A percentile compares a stretch with the other conserved stretches of the same genome.
phyloP scores from a whole-genome alignment of 441 rosid species.

The Populus hybrid region DNA sequence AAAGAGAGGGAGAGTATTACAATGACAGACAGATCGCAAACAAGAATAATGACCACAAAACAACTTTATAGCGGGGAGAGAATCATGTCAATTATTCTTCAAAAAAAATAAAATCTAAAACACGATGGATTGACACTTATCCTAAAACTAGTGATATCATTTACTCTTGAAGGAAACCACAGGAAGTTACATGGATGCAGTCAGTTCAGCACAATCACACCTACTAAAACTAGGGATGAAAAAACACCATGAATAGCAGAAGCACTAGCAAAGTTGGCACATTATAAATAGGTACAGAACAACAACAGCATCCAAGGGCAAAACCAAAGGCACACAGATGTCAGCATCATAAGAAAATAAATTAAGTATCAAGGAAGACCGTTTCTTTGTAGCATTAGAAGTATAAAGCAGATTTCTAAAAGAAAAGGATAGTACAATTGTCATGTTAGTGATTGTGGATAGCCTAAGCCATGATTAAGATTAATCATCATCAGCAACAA shows the following conservation, averaged over 20 bases:
- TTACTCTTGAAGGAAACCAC: neutral
- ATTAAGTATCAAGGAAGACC: neutral
- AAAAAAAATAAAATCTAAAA: no score
- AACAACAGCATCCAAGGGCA: no score
- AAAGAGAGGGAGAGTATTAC: neutral
- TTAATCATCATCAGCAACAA: neutral
- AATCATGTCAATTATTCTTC: neutral
- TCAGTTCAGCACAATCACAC: neutral
- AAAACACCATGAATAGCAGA: neutral
- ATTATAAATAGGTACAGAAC: neutral
- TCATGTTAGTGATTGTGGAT: neutral
- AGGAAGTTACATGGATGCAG: neutral
- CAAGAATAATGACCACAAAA: no score
- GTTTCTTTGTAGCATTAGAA: neutral
- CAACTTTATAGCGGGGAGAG: no score
- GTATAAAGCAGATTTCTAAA: neutral
- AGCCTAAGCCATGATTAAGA: neutral
- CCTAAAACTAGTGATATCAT: neutral
- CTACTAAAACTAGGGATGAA: neutral
- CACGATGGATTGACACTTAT: neutral
- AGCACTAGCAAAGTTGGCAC: neutral
- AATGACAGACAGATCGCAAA: neutral
- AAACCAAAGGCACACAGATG: neutral
- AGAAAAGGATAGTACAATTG: neutral
- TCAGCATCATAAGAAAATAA: neutral